These are phyloP conservation scores for Inonotus obliquus DNA, from an alignment of 1,284 basidiomycete genomes.

Conservation along the genomic window DNA sequence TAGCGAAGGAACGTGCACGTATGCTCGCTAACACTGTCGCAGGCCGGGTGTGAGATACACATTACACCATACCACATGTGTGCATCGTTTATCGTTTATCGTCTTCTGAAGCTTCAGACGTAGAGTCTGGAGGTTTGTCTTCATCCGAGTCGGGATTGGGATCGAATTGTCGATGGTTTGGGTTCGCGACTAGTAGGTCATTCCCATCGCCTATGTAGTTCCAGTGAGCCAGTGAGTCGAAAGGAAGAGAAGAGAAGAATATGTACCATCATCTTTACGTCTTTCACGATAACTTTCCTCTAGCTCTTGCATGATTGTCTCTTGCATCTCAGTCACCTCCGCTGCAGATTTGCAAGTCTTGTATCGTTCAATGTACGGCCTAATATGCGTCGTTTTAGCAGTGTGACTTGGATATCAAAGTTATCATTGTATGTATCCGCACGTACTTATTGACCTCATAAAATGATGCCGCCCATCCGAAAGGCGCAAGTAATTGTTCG, in stretches of 20 bases:
- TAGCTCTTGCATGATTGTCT: conserved; percentile 70
- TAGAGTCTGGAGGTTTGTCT: conserved; percentile 14
- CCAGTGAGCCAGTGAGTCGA: neutral
- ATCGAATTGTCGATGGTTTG: conserved; percentile 38
- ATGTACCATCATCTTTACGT: neutral
- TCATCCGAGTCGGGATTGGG: conserved; percentile 14
- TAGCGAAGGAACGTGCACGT: too few relatives aligned
- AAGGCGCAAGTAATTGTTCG: conserved; percentile 68
- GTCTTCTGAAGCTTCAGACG: neutral
- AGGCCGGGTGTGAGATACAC: neutral
- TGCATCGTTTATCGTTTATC: neutral
- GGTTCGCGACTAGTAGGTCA: conserved; percentile 51
- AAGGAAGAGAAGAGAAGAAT: conserved; percentile 17
- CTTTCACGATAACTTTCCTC: conserved; percentile 49
- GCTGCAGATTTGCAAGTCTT: conserved; percentile 60
- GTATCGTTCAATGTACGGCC: conserved; percentile 69
- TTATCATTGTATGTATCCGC: too few relatives aligned
- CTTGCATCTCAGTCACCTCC: conserved; percentile 65
- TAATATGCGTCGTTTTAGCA: conserved; percentile 22
- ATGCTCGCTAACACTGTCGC: too few relatives aligned
- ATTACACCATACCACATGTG: neutral
- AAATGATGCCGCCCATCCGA: conserved; percentile 88
- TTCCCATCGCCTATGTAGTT: conserved; percentile 34
- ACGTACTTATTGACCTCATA: conserved; percentile 76
- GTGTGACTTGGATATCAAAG: neutral